Evolutionary conservation across 75 land plant species (phyloP).

Genomic region (Cupressus sempervirens): DNA sequence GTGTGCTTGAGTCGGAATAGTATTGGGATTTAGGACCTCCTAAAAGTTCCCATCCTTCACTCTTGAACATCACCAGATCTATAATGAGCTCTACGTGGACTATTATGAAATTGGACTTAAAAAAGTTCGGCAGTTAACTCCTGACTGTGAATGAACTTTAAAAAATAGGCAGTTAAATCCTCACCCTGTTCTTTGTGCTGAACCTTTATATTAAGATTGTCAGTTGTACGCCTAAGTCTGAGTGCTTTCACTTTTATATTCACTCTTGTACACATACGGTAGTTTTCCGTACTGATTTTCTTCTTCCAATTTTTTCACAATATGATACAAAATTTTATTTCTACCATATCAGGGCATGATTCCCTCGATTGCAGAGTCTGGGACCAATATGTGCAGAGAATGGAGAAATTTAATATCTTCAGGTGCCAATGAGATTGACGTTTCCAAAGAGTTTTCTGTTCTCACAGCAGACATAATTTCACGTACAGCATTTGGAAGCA

Average conservation of each 20-base stretch:
- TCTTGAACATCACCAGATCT: too few relatives aligned
- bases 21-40: too few relatives aligned
- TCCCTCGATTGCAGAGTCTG: constrained; percentile 8
- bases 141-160: too few relatives aligned
- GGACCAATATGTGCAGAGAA: constrained; percentile 10
- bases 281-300: neutral
- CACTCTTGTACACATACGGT: neutral
- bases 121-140: too few relatives aligned
- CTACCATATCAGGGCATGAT: constrained; percentile 18
- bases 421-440: constrained; percentile 20
- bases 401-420: constrained; percentile 10
- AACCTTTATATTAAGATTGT: neutral
- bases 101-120: too few relatives aligned
- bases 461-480: constrained; percentile 34
- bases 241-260: neutral
- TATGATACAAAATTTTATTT: neutral
- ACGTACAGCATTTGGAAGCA: constrained; percentile 38
- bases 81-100: too few relatives aligned
- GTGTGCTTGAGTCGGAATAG: too few relatives aligned
- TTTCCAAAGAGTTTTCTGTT: constrained; percentile 12
- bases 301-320: neutral
- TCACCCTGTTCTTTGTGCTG: neutral
- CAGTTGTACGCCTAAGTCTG: neutral
- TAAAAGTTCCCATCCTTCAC: too few relatives aligned
- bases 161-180: too few relatives aligned